Evolutionary conservation across 768 basidiomycete genomes (phyloP).

Genomic region (Dacryopinax primogenitus): DNA sequence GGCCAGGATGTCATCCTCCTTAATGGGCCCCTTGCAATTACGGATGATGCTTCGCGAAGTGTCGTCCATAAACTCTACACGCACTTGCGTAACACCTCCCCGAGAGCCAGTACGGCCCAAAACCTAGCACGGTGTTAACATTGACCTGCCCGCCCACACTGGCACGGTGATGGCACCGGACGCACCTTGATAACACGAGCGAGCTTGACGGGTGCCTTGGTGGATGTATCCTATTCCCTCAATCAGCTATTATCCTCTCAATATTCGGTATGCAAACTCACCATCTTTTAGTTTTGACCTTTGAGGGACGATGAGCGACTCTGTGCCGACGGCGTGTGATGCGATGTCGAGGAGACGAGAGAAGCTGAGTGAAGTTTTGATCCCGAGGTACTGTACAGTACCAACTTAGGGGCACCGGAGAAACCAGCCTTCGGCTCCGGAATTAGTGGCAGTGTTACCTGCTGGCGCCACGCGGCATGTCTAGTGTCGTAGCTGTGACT

Average conservation of each 20-base stretch:
- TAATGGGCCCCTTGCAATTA: slow-evolving; percentile 96
- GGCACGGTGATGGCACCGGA: slow-evolving; percentile 13
- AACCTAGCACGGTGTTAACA: slow-evolving; percentile 41
- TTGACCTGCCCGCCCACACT: slow-evolving; percentile 5
- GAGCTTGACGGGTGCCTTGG: slow-evolving; percentile 82
- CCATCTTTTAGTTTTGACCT: slow-evolving; percentile 5
- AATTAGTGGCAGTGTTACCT: background rate
- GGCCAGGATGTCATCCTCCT: slow-evolving; percentile 91
- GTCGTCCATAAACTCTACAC: slow-evolving; percentile 99
- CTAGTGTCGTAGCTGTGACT: too few relatives aligned
- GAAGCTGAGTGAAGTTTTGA: background rate
- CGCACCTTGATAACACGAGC: slow-evolving; percentile 91
- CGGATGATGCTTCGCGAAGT: slow-evolving; percentile 90
- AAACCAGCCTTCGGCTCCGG: too few relatives aligned
- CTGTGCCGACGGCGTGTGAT: background rate
- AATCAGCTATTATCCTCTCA: background rate
- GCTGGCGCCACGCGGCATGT: too few relatives aligned
- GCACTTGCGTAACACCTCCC: slow-evolving; percentile 98
- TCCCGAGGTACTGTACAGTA: slow-evolving; percentile 7
- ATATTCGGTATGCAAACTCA: background rate
- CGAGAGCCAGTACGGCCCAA: slow-evolving; percentile 97
- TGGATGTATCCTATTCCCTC: slow-evolving; percentile 32
- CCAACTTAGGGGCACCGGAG: background rate
- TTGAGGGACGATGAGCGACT: slow-evolving; percentile 5
- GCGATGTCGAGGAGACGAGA: background rate